These are phyloP conservation scores for Neofusicoccum laricinum DNA, from an alignment of 2,329 filamentous ascomycete species.

Conservation along the genomic window DNA sequence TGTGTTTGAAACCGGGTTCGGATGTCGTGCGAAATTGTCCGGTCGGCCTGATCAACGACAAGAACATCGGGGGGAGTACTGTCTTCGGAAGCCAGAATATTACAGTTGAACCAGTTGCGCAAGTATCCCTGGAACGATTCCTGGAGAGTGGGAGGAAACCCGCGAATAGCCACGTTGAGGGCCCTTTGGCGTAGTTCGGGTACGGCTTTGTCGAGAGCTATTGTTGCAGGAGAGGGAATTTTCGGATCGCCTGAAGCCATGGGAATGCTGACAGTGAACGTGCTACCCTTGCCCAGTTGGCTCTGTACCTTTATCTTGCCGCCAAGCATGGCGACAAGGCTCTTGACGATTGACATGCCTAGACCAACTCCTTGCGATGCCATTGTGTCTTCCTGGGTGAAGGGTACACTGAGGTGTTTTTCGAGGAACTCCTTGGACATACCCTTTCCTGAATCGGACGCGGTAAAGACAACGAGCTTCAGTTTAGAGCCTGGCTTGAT, in stretches of 20 bases:
- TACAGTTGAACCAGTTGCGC: slow-evolving; percentile 6
- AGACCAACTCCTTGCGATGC: slow-evolving; percentile 34
- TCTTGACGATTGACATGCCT: slow-evolving; percentile 39
- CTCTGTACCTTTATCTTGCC: slow-evolving; percentile 37
- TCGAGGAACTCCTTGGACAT: slow-evolving; percentile 40
- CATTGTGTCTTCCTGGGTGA: slow-evolving; percentile 39
- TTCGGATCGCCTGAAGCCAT: not conserved
- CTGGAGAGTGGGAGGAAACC: not conserved
- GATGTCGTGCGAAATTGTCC: not conserved
- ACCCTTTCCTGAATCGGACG: slow-evolving; percentile 39
- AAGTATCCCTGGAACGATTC: slow-evolving; percentile 1
- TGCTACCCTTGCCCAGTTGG: slow-evolving; percentile 33
- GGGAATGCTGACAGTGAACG: slow-evolving; percentile 24
- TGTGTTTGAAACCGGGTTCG: slow-evolving; percentile 1
- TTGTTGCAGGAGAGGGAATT: not conserved
- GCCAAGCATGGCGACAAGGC: slow-evolving; percentile 35
- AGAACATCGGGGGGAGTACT: slow-evolving; percentile 3
- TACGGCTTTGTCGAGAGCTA: not conserved
- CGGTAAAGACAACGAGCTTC: slow-evolving; percentile 26
- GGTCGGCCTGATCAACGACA: slow-evolving; percentile 7
- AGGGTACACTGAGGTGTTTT: slow-evolving; percentile 36
- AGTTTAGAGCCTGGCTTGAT: slow-evolving; percentile 21
- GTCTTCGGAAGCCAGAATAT: not conserved
- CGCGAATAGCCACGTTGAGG: slow-evolving; percentile 1
- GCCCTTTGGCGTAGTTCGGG: not conserved